Percentiles rank a stretch among this genome's conserved stretches.
phyloP scores from a whole-genome alignment of 2,329 filamentous ascomycete species.

The Gaeumannomyces tritici region DNA sequence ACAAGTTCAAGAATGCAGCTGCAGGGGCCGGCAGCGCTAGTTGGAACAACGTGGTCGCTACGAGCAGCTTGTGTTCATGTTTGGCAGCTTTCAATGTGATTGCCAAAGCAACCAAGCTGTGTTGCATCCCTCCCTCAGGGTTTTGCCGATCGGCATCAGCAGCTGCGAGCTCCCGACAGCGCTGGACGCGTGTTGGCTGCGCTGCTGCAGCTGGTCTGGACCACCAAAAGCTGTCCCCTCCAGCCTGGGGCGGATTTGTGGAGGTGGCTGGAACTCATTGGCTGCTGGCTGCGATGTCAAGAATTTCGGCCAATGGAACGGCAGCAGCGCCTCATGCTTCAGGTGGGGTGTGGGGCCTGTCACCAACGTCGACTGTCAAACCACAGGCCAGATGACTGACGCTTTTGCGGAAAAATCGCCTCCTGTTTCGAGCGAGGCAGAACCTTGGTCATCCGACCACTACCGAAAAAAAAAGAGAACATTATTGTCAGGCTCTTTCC shows the following conservation, averaged over 20 bases:
- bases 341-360: neutral
- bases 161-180: too few species aligned
- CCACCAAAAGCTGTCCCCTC: neutral
- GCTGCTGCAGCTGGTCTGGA: neutral
- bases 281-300: neutral
- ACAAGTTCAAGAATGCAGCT: neutral
- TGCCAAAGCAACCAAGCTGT: neutral
- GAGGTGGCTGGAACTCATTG: neutral
- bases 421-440: neutral
- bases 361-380: neutral
- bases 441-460: neutral
- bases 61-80: too few species aligned
- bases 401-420: neutral
- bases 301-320: neutral
- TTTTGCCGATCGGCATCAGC: neutral
- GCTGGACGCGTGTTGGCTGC: neutral
- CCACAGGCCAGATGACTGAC: neutral
- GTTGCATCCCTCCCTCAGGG: neutral
- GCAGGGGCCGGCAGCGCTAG: too few species aligned
- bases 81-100: neutral
- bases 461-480: neutral
- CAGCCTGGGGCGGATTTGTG: neutral
- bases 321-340: neutral
- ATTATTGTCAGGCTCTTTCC: neutral
- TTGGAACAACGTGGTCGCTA: neutral